Percentiles rank a stretch among this genome's conserved stretches.
These are phyloP conservation scores for Ustilago esculenta DNA, from an alignment of 1,284 basidiomycete genomes.

Conservation along the genomic window DNA sequence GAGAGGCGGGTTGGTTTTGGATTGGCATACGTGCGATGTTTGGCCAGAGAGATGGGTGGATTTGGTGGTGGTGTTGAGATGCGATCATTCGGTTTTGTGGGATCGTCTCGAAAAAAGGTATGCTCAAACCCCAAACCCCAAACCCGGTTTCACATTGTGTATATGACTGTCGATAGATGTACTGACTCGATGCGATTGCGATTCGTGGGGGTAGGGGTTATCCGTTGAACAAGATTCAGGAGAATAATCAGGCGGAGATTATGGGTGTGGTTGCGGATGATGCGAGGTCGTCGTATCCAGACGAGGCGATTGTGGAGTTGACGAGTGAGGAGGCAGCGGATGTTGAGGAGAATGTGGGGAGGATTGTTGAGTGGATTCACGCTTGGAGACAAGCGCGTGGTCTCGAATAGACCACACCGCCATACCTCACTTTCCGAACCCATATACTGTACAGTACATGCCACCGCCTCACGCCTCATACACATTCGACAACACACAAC, in stretches of 20 bases:
- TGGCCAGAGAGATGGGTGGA: constrained; percentile 98
- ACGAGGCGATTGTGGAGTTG: constrained; percentile 87
- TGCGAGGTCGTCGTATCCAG: constrained; percentile 83
- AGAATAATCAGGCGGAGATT: constrained; percentile 98
- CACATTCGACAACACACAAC: too few species aligned
- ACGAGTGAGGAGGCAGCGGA: constrained; percentile 81
- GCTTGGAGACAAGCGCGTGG: constrained; percentile 76
- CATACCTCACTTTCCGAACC: too few species aligned
- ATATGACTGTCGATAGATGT: too few species aligned
- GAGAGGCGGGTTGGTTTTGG: constrained; percentile 80
- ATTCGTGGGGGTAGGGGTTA: constrained; percentile 76
- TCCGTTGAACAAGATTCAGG: constrained; percentile 90
- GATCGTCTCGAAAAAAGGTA: constrained; percentile 90
- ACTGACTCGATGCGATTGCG: too few species aligned
- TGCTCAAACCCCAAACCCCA: constrained; percentile 1
- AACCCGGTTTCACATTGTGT: neutral
- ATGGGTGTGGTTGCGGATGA: constrained; percentile 93
- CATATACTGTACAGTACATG: too few species aligned
- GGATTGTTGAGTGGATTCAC: constrained; percentile 85
- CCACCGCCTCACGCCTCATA: too few species aligned
- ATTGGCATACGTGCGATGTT: constrained; percentile 95
- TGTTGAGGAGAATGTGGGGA: constrained; percentile 83
- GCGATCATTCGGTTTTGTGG: constrained; percentile 90
- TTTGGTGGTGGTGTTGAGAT: constrained; percentile 91
- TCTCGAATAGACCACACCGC: constrained; percentile 26